Percentiles rank a stretch among this genome's conserved stretches.
Evolutionary conservation across 2,329 filamentous ascomycete species (phyloP).

Genomic region (Xylaria sp.): DNA sequence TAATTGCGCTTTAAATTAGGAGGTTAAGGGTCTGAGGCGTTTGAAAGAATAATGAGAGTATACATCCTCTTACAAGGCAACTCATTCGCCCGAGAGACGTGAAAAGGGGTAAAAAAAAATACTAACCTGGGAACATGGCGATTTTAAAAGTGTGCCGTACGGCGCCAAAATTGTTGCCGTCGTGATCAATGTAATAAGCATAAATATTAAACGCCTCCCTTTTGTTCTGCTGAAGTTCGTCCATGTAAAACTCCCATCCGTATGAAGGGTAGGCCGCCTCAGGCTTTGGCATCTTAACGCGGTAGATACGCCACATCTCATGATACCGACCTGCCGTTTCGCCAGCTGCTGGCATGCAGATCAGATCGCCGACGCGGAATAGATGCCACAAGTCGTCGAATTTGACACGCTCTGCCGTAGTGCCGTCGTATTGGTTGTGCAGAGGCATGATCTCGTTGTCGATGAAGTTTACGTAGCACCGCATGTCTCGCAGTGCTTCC

Average conservation of each 20-base stretch:
- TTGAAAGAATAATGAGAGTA: neutral
- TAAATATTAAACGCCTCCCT: constrained; percentile 50
- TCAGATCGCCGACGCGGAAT: constrained; percentile 54
- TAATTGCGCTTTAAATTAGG: neutral
- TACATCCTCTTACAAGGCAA: neutral
- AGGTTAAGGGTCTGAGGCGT: neutral
- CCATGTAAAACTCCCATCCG: constrained; percentile 51
- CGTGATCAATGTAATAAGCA: constrained; percentile 56
- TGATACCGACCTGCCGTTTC: constrained; percentile 52
- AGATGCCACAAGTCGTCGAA: constrained; percentile 57
- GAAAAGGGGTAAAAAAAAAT: neutral
- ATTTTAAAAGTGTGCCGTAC: constrained; percentile 53
- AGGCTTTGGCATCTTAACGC: constrained; percentile 46
- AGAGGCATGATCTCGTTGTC: constrained; percentile 55
- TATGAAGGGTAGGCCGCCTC: constrained; percentile 46
- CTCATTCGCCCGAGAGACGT: neutral
- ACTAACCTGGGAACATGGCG: constrained; percentile 48
- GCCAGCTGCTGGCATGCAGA: constrained; percentile 52
- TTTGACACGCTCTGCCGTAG: constrained; percentile 47
- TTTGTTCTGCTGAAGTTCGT: constrained; percentile 48
- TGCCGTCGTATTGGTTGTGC: constrained; percentile 45
- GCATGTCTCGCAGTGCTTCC: constrained; percentile 54
- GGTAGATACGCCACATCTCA: constrained; percentile 54
- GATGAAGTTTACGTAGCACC: constrained; percentile 57
- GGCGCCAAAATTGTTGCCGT: constrained; percentile 52